Evolutionary conservation across 441 rosid genomes (phyloP), one percentile per base, ranked within the genome.

Genomic region (Eutrema salsugineum): DNA sequence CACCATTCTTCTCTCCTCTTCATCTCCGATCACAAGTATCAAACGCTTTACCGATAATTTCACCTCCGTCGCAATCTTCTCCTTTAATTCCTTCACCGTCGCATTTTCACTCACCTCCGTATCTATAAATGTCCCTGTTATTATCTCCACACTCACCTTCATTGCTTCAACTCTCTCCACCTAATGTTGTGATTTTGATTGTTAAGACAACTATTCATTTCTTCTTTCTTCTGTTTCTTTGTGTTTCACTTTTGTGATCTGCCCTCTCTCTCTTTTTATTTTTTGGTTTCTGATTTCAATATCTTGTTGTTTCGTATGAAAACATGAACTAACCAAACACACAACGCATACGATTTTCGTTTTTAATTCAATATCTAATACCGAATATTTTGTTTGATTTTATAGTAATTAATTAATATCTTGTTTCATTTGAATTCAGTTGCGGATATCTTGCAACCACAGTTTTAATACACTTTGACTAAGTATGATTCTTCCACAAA

Each of bases 81-180:
- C 81, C 72, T 87, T 88, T 0, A 90, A 78, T 44, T 87, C 88
- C 12, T 56, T 82, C 12, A 87, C 72, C 1, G 84, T 88, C 14
- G 88, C 87, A 66, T 83, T 78, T 8, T 80, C 64, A n/a, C 19
- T 81, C 51, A 92, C 78, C 40, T 90, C 60, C 59, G 83, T 35
- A 65, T 71, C 72, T 79, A 92, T 83, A 39, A 85, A 76, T 17
- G 28, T 64, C 16, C 94, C 97, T 1, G 93, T 90, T 58, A 90
- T 56, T 58, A 85, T 85, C 85, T 90, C 94, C 73, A 90, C 88
- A 27, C 19, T 84, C 71, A 88, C 63, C 78, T 61, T 87, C 98
- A 90, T 91, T 61, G 48, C 58, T 56, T 47, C 9, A 32, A 42
- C 30, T 22, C 54, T 73, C 32, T 40, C 51, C 57, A 54, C 19